Percentiles rank a stretch among this genome's conserved stretches.
Conservation (phyloP, 2,329 filamentous ascomycete species). For the Cryphonectria radicalis region DNA sequence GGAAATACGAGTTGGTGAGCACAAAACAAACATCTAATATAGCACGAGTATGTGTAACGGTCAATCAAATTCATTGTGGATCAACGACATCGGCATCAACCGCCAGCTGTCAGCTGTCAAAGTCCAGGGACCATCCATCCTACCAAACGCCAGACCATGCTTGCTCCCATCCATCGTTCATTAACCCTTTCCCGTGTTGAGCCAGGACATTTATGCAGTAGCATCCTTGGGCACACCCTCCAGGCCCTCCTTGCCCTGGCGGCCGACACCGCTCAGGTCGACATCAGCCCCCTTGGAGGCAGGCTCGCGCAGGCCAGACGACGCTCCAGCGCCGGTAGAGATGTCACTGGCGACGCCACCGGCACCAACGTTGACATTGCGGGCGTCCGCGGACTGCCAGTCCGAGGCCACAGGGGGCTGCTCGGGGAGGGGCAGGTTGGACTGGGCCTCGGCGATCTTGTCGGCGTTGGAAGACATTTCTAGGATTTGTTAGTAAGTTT, state of each 20-base stretch:
- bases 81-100: background rate
- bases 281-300: conserved; percentile 60
- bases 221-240: conserved; percentile 64
- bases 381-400: conserved; percentile 73
- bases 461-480: conserved; percentile 61
- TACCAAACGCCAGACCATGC: conserved; percentile 16
- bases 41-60: background rate
- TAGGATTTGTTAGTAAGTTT: conserved; percentile 10
- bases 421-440: conserved; percentile 80
- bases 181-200: background rate
- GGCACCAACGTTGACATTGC: conserved; percentile 72
- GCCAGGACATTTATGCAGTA: conserved; percentile 37
- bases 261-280: conserved; percentile 64
- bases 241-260: conserved; percentile 65
- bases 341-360: conserved; percentile 59
- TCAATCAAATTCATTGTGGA: background rate
- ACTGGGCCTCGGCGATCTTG: conserved; percentile 68
- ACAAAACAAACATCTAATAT: background rate
- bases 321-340: conserved; percentile 52
- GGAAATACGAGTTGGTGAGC: background rate
- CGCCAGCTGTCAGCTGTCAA: background rate
- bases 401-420: conserved; percentile 77
- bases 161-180: background rate
- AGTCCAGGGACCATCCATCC: background rate
- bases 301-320: conserved; percentile 60